Percentiles rank a stretch among this genome's conserved stretches.
phyloP scores from a whole-genome alignment of 208 protist species.

The Crithidia thermophila region DNA sequence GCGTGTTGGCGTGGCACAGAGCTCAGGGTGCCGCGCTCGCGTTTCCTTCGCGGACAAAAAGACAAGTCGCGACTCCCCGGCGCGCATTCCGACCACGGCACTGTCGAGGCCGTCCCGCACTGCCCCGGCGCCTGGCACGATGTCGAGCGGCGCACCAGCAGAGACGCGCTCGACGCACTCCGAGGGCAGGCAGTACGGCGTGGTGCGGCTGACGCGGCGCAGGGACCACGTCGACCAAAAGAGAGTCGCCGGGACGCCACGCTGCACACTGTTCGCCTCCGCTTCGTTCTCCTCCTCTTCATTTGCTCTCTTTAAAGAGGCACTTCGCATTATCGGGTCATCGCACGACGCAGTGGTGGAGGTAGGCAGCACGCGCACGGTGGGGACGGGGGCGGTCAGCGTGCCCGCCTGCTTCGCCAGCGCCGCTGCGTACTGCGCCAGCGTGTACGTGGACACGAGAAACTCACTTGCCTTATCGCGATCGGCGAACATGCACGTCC shows the following conservation, averaged over 20 bases:
- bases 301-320: too few species aligned
- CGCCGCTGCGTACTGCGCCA: conserved; percentile 34
- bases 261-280: neutral
- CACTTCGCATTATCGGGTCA: too few species aligned
- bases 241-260: neutral
- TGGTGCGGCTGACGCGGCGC: conserved; percentile 32
- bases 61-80: conserved; percentile 41
- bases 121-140: conserved; percentile 39
- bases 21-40: conserved; percentile 28
- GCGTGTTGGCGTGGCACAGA: conserved; percentile 15
- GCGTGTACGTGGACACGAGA: conserved; percentile 42
- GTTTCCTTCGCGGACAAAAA: conserved; percentile 52
- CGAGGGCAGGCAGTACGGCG: conserved; percentile 38
- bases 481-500: conserved; percentile 38
- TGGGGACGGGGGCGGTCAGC: conserved; percentile 2
- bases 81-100: conserved; percentile 49
- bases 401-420: conserved; percentile 10
- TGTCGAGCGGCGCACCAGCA: conserved; percentile 37
- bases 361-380: conserved; percentile 18
- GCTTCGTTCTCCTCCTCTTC: neutral
- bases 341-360: neutral
- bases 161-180: conserved; percentile 47
- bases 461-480: conserved; percentile 38
- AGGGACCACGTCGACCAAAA: conserved; percentile 45
- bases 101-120: conserved; percentile 53